Evolutionary conservation across 495 filamentous ascomycete genomes (phyloP).

Genomic region (Penicillium mononematosum): DNA sequence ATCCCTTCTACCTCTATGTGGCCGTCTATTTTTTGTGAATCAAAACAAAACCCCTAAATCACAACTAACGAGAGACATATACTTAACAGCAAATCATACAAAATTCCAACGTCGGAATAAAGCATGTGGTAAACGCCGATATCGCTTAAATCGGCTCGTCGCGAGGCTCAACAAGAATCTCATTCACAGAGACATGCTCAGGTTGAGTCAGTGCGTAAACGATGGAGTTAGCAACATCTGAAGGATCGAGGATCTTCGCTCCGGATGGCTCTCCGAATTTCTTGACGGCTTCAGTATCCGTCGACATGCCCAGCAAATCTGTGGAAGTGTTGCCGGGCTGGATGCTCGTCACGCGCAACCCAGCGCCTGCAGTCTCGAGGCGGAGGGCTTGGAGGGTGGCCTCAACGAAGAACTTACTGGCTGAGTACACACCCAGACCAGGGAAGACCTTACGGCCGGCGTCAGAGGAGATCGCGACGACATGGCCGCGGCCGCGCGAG

Average conservation of each 20-base stretch:
- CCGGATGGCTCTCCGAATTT: conserved; percentile 66
- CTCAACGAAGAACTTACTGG: conserved; percentile 72
- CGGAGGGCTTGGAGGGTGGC: conserved; percentile 64
- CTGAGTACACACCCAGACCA: conserved; percentile 69
- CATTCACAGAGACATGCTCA: conserved; percentile 65
- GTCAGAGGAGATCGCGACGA: conserved; percentile 70
- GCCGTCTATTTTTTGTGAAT: conserved; percentile 6
- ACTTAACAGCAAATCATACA: conserved; percentile 2
- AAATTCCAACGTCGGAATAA: neutral
- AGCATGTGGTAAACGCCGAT: neutral
- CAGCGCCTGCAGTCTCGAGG: conserved; percentile 63
- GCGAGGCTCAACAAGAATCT: conserved; percentile 67
- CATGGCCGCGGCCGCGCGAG: conserved; percentile 56
- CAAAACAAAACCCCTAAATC: conserved; percentile 1
- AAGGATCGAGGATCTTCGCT: conserved; percentile 60
- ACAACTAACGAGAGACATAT: conserved; percentile 5
- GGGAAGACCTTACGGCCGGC: conserved; percentile 71
- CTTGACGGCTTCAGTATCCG: conserved; percentile 65
- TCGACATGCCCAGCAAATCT: conserved; percentile 62
- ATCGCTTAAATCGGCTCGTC: conserved; percentile 62
- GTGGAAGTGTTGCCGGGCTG: conserved; percentile 68
- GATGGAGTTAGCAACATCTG: conserved; percentile 64
- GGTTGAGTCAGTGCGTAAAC: conserved; percentile 64
- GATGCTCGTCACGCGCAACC: conserved; percentile 61
- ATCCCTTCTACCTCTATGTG: conserved; percentile 6